Percentiles rank a stretch among this genome's conserved stretches.
phyloP scores from a whole-genome alignment of 2,329 filamentous ascomycete species.

The Venturiaceae sp. region DNA sequence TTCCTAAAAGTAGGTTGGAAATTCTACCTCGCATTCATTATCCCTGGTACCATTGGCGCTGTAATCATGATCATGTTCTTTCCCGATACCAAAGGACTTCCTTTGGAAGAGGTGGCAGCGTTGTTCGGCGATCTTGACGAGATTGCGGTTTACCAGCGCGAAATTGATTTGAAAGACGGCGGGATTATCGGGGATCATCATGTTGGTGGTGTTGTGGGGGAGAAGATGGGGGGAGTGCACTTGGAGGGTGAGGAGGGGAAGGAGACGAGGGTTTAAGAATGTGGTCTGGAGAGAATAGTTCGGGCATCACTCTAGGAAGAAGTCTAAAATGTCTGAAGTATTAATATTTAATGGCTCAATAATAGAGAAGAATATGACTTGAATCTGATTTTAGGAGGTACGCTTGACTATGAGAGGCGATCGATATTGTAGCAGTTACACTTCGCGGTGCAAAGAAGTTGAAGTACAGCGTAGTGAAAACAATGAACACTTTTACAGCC shows the following conservation, averaged over 20 bases:
- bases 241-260: not conserved
- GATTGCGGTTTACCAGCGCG: conserved; percentile 13
- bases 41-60: conserved; percentile 12
- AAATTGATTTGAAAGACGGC: conserved; percentile 11
- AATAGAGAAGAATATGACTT: not conserved
- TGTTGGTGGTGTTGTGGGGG: not conserved
- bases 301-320: too few relatives aligned
- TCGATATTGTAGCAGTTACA: not conserved
- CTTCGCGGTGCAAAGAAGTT: too few relatives aligned
- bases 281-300: too few relatives aligned
- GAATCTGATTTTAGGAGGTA: not conserved
- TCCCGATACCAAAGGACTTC: conserved; percentile 1
- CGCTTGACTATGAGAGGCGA: not conserved
- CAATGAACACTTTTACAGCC: too few relatives aligned
- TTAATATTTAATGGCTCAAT: not conserved
- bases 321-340: too few relatives aligned
- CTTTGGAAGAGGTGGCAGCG: conserved; percentile 9
- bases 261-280: not conserved
- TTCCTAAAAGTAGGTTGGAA: conserved; percentile 17
- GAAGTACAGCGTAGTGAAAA: too few relatives aligned
- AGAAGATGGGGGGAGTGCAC: not conserved
- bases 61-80: conserved; percentile 3
- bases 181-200: not conserved
- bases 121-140: conserved; percentile 12
- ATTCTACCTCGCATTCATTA: conserved; percentile 17